Conservation (phyloP, 208 protist genomes). For the Strigomonas culicis region DNA sequence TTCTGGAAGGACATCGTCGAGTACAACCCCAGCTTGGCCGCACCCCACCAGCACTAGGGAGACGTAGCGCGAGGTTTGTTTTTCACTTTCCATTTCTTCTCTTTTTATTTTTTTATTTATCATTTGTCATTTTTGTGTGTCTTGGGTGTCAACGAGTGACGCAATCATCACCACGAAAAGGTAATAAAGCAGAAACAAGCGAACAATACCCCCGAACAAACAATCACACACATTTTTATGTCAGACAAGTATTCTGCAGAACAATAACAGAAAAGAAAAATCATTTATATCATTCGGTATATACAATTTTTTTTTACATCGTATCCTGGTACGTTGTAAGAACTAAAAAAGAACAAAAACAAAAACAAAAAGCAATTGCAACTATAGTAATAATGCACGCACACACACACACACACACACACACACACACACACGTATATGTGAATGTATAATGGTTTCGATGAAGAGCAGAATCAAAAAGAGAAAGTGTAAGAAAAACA, state of each 20-base stretch:
- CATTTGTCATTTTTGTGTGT: conserved; percentile 7
- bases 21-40: conserved; percentile 64
- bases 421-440: background rate
- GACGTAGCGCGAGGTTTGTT: background rate
- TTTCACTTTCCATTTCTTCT: conserved; percentile 8
- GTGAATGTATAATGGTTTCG: background rate
- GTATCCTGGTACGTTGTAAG: too few species aligned
- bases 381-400: conserved; percentile 3
- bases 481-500: too few species aligned
- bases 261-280: conserved; percentile 13
- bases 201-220: background rate
- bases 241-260: too few species aligned
- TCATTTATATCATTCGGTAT: too few species aligned
- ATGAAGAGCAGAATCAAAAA: too few species aligned
- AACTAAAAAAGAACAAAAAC: conserved; percentile 6
- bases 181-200: too few species aligned
- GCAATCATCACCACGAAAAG: background rate
- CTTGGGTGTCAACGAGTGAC: background rate
- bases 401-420: background rate
- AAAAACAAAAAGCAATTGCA: conserved; percentile 11
- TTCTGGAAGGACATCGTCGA: conserved; percentile 88
- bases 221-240: conserved; percentile 4
- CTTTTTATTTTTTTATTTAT: conserved; percentile 15
- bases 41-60: too few species aligned
- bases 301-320: too few species aligned